A percentile compares a stretch with the other conserved stretches of the same genome.
These are phyloP conservation scores for Epichloe brachyelytri DNA, from an alignment of 2,329 filamentous ascomycete genomes.

Conservation along the genomic window DNA sequence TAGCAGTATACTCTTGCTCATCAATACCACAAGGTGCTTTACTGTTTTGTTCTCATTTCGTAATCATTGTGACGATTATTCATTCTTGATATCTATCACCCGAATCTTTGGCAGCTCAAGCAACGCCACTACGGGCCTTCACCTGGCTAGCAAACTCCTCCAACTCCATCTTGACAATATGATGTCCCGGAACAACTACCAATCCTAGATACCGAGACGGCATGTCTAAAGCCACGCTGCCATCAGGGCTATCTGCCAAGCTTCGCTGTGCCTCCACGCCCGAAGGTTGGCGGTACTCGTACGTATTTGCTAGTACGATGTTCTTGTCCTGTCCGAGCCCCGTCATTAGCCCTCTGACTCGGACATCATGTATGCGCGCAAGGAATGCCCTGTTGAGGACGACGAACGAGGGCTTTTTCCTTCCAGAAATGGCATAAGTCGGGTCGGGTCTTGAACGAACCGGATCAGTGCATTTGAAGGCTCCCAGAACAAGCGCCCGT, in stretches of 20 bases:
- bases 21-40: constrained; percentile 13
- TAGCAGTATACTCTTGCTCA: constrained; percentile 16
- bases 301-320: constrained; percentile 70
- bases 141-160: constrained; percentile 58
- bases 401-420: neutral
- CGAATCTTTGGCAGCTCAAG: neutral
- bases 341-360: neutral
- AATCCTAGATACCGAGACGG: constrained; percentile 77
- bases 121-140: constrained; percentile 7
- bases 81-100: too few species aligned
- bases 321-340: constrained; percentile 60
- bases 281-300: constrained; percentile 77
- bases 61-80: too few species aligned
- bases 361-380: neutral
- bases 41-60: neutral
- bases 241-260: constrained; percentile 20
- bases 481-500: constrained; percentile 76
- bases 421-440: too few species aligned
- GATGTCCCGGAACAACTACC: constrained; percentile 75
- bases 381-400: too few species aligned
- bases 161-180: constrained; percentile 79
- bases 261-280: constrained; percentile 28
- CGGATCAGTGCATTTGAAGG: constrained; percentile 89
- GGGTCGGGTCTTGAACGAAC: constrained; percentile 34
- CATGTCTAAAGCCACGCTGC: constrained; percentile 53